Conservation (phyloP, 306 rosid species). For the Quercus wislizeni region DNA sequence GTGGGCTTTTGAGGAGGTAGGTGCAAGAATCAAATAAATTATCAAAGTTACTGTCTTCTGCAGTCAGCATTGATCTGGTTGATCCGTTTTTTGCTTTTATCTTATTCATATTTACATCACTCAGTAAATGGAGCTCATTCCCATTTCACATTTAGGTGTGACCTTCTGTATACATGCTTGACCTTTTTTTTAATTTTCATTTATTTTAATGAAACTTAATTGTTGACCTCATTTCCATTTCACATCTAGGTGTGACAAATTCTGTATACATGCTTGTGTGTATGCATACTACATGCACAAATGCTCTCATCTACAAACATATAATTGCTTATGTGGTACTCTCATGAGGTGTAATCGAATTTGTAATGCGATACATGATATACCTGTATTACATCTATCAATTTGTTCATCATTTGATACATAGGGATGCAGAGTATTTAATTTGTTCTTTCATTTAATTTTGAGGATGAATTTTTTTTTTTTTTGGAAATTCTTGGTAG, state of each 20-base stretch:
- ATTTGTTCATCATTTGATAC: too few relatives aligned
- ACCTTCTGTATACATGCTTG: too few relatives aligned
- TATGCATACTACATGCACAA: not conserved
- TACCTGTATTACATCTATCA: too few relatives aligned
- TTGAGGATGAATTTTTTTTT: not conserved
- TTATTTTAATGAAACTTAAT: too few relatives aligned
- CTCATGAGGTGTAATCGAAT: too few relatives aligned
- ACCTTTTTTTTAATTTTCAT: too few relatives aligned
- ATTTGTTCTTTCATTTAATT: not conserved
- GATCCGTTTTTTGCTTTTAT: not conserved
- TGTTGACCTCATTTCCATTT: too few relatives aligned
- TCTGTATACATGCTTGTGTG: not conserved
- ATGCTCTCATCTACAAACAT: not conserved
- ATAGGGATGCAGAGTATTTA: too few relatives aligned
- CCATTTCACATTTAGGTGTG: not conserved
- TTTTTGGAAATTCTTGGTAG: not conserved
- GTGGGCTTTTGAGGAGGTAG: slow-evolving; percentile 95
- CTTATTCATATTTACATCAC: not conserved
- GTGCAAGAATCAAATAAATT: slow-evolving; percentile 24
- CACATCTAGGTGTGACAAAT: not conserved
- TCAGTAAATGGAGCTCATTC: not conserved
- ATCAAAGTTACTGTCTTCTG: not conserved
- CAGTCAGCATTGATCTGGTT: slow-evolving; percentile 7
- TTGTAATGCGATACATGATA: too few relatives aligned
- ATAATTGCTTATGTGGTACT: too few relatives aligned